Conservation (phyloP, 192 early-diverging fungal genomes). For the Phycomyces nitens region DNA sequence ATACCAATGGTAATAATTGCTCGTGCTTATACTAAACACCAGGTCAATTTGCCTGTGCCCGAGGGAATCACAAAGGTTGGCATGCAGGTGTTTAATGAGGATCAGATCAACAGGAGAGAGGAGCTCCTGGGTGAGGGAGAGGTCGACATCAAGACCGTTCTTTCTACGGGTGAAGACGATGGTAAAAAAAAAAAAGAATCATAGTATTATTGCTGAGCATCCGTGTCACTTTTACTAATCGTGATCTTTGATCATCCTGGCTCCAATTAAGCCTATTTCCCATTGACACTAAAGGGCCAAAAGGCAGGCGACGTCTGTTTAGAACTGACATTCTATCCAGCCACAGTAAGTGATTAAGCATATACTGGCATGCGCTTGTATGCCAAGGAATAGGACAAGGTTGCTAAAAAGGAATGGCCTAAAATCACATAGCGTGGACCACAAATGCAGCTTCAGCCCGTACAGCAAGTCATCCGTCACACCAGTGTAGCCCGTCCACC, state of each 20-base stretch:
- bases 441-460: too few relatives aligned
- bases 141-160: slow-evolving; percentile 26
- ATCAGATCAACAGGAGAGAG: neutral
- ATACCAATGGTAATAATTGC: neutral
- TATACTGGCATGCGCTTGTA: too few relatives aligned
- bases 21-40: neutral
- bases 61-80: slow-evolving; percentile 38
- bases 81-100: slow-evolving; percentile 40
- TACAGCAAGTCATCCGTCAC: too few relatives aligned
- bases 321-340: neutral
- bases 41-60: slow-evolving; percentile 39
- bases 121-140: slow-evolving; percentile 43
- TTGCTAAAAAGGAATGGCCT: too few relatives aligned
- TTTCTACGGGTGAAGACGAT: slow-evolving; percentile 25
- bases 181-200: too few relatives aligned
- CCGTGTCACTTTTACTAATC: too few relatives aligned
- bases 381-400: too few relatives aligned
- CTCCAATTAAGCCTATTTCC: neutral
- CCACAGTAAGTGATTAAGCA: neutral
- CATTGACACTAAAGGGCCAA: neutral
- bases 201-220: too few relatives aligned
- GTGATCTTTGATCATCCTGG: too few relatives aligned
- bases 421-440: too few relatives aligned
- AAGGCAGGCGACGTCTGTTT: neutral
- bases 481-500: too few relatives aligned